Evolutionary conservation across 2,329 filamentous ascomycete species (phyloP), one percentile per base, ranked within the genome.

Genomic region (Claviceps maximensis): DNA sequence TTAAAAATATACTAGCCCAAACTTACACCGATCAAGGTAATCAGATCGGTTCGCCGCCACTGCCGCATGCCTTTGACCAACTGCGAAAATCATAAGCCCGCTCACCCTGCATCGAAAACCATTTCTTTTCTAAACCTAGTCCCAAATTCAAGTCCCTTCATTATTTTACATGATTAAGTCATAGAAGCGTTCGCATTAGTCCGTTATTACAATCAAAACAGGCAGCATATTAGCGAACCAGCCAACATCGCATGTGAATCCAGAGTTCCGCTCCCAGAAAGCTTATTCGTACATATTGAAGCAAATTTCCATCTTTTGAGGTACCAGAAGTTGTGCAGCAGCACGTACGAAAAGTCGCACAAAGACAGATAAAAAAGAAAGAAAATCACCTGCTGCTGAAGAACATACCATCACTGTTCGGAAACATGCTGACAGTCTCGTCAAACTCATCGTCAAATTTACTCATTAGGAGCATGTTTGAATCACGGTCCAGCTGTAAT

Each of bases 371-470:
- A 10, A 12, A 7, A 21, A 47, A 13, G 15, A 38, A 10, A 10
- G 31, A 38, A 38, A 12, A 31, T 62, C 57, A 69, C 53, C 62
- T 58, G 57, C 58, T 69, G 50, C 71, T 69, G 59, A 78, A 80
- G 59, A 79, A 77, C 53, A 78, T 66, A 56, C 79, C 76, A 53
- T 77, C 74, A 55, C 67, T 70, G 57, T 70, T 69, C 29, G 68
- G 71, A 58, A 79, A 78, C 74, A 80, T 75, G 62, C 68, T 69
- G 33, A 74, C 72, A n/a, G 52, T 27, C 53, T 68, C 70, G 55
- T 76, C 72, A 52, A 74, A 77, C 45, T 75, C 74, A 45, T 79
- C 77, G 51, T 78, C 76, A 59, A 77, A 78, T 64, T 78, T 78
- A 65, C 65, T 69, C 60, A 76, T 70, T 67, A 76, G 71, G 50